Evolutionary conservation across 1,284 basidiomycete species (phyloP).

Genomic region (Rhodotorula sp.): DNA sequence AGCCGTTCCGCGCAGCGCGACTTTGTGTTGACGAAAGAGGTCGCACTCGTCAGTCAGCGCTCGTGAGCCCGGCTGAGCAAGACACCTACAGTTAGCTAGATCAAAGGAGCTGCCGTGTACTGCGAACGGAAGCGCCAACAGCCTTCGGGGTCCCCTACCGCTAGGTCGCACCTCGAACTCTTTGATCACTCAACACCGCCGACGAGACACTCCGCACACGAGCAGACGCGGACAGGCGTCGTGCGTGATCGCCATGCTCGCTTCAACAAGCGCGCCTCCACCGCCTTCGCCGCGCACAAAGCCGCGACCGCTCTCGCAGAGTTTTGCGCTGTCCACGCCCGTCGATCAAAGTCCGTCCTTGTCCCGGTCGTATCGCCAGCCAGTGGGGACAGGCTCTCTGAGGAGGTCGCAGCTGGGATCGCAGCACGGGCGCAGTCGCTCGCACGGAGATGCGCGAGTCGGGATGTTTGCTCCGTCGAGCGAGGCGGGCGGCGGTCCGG

Average conservation of each 20-base stretch:
- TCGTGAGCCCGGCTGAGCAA: neutral
- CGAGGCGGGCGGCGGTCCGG: neutral
- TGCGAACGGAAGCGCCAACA: no score
- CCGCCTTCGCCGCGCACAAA: neutral
- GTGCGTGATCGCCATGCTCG: no score
- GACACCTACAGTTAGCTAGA: neutral
- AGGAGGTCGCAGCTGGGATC: neutral
- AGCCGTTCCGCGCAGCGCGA: no score
- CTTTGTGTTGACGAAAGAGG: no score
- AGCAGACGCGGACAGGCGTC: no score
- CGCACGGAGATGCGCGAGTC: slow-evolving; percentile 10
- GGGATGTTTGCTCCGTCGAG: neutral
- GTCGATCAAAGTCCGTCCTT: neutral
- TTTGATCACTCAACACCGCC: neutral
- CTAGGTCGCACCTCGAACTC: neutral
- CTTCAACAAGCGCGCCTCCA: neutral
- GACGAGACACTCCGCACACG: no score
- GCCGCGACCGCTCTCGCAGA: slow-evolving; percentile 12
- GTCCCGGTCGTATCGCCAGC: slow-evolving; percentile 25
- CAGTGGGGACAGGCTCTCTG: slow-evolving; percentile 16
- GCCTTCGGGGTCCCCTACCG: neutral
- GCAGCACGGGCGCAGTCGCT: slow-evolving; percentile 13
- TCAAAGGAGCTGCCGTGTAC: no score
- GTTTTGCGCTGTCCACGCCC: neutral
- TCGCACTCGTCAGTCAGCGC: no score